These are phyloP conservation scores for Sugiyamaella pinicola DNA, from an alignment of 1,139 yeast species.

Conservation along the genomic window DNA sequence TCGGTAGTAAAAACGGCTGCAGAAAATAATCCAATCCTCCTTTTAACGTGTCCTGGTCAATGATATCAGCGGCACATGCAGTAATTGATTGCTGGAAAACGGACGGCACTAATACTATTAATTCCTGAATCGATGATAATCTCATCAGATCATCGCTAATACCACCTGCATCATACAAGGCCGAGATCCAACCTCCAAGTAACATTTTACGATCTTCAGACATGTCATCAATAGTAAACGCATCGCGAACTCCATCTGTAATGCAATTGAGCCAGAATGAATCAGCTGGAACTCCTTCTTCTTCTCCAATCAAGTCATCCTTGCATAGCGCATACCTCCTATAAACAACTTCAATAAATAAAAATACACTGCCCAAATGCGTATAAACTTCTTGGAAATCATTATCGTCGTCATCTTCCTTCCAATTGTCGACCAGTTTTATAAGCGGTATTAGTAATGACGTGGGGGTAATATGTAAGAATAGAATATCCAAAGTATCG, in stretches of 20 bases:
- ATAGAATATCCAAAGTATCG: slow-evolving; percentile 49
- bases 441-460: slow-evolving; percentile 39
- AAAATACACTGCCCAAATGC: slow-evolving; percentile 61
- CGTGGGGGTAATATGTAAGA: slow-evolving; percentile 39
- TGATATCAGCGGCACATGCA: slow-evolving; percentile 58
- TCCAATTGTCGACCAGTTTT: slow-evolving; percentile 43
- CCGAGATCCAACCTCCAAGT: slow-evolving; percentile 75
- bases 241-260: slow-evolving; percentile 8
- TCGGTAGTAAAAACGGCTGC: slow-evolving; percentile 58
- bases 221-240: slow-evolving; percentile 32
- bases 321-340: slow-evolving; percentile 50
- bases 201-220: slow-evolving; percentile 46
- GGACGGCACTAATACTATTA: slow-evolving; percentile 68
- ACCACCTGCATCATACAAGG: slow-evolving; percentile 83
- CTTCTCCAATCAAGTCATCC: slow-evolving; percentile 28
- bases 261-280: slow-evolving; percentile 22
- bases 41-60: slow-evolving; percentile 52
- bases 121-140: slow-evolving; percentile 65
- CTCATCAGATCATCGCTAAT: slow-evolving; percentile 80
- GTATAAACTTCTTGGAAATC: slow-evolving; percentile 71
- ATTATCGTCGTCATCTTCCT: slow-evolving; percentile 48
- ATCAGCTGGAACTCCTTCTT: not conserved
- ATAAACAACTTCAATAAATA: slow-evolving; percentile 53
- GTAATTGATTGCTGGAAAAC: slow-evolving; percentile 72
- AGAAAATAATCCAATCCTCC: slow-evolving; percentile 67